Base-by-base conservation (phyloP, 345 rosid genomes). In the Boechera stricta region DNA sequence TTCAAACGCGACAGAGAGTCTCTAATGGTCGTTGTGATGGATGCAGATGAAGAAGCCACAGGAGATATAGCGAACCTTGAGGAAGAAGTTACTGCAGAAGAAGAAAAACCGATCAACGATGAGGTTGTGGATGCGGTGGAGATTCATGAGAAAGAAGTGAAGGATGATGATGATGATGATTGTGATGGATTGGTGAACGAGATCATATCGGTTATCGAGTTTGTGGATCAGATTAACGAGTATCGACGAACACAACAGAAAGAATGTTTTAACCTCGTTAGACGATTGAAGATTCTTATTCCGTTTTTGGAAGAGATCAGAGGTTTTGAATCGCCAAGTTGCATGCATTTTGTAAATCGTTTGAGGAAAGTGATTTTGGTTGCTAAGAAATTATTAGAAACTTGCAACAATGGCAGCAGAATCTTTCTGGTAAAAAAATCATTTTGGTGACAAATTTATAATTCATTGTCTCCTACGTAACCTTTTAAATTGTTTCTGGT, bases 381-480 rank as follows among this genome's bases (percentile, higher is more conserved):
- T 58, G 88, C 90, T 0, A 86, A 15, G 76, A 89, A 83, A 75
- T 45, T 90, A 62, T 32, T 90, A 78, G 81, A 59, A 57, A 71
- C 77, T 67, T 90, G 97, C 78, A 87, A 87, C 15, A 85, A 85
- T 65, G 94, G 94, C 29, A 93, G 98, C 90, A 93, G 90, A 84
- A 89, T 89, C 48, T 85, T 73, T 81, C 79, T 89, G 90, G 97
- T 89, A 66, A 64, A 13, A 13, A 26, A 15, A 12, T 3, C 33
- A 41, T 18, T 16, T 41, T 24, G 6, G 6, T 41, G 35, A 62
- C 7, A 41, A 21, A 67, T 55, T 24, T n/a, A 49, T 49, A 26
- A 2, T 6, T 64, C n/a, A 60, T 9, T 67, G 24, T 39, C 4
- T 54, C 55, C 7, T 16, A 16, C 1, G 47, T n/a, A 35, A 44